Base-by-base conservation (phyloP, 495 filamentous ascomycete species). In the Umbilicaria muhlenbergii region DNA sequence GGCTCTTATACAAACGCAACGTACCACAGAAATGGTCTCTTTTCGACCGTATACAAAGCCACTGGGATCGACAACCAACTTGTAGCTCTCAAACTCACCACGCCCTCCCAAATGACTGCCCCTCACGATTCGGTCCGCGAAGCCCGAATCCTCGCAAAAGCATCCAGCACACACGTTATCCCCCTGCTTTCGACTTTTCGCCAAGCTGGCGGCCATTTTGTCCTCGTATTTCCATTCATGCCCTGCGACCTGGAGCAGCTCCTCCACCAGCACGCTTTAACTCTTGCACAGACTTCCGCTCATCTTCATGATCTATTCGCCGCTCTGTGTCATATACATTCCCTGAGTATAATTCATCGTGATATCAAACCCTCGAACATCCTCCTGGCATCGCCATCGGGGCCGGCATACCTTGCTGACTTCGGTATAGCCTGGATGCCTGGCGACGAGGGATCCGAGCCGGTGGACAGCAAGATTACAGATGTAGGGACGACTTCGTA, bases 401-500 rank as follows among this genome's bases (percentile, higher is more conserved):
- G 83, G 2, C 78, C 81, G 1, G 82, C 83, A 3, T 80, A 77
- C 39, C 66, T 98, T 15, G 75, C 81, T 13, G 91, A 98, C 61
- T 96, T 98, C 63, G 91, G 91, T 16, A 89, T 89, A 33, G 75
- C 89, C 7, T 95, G 83, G 82, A 74, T 78, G 46, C 73, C 79
- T 8, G 56, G 63, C 2, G 80, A 78, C 28, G 43, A 65, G 2
- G 54, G 60, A 2, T 70, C 73, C 13, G 87, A 96, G 56, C 73
- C 78, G 8, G 48, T 66, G 8, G 58, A 72, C 40, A 48, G 69
- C 40, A 96, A 94, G 60, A 81, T 94, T 47, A 80, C 86, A 12
- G 91, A 99, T 58, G 80, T 99, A 10, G 91, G 91, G 5, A 96
- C 91, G 0, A 86, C 87, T 0, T 77, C 77, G 41, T 99, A 99